These are phyloP conservation scores for Fusarium equiseti DNA, from an alignment of 2,329 filamentous ascomycete species.

Conservation along the genomic window DNA sequence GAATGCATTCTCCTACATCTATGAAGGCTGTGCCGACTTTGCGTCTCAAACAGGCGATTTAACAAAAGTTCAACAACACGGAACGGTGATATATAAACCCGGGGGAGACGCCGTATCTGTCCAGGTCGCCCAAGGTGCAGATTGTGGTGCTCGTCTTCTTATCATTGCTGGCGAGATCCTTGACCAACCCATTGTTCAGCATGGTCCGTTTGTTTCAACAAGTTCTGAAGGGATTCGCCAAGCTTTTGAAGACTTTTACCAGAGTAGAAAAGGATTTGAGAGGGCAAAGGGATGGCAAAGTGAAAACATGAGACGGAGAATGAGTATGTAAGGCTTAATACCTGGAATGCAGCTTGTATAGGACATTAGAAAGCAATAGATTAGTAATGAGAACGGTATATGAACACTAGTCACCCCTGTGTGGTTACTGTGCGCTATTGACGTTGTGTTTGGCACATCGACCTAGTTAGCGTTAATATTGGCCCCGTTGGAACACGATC, in stretches of 20 bases:
- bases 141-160: not conserved
- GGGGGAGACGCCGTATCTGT: constrained; percentile 1
- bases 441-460: no score
- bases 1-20: constrained; percentile 14
- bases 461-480: no score
- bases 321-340: not conserved
- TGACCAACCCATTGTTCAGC: constrained; percentile 11
- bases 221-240: constrained; percentile 2
- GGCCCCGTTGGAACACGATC: no score
- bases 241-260: constrained; percentile 12
- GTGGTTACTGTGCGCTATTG: no score
- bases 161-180: constrained; percentile 9
- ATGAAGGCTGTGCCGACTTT: constrained; percentile 5
- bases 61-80: not conserved
- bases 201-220: constrained; percentile 10
- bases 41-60: not conserved
- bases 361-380: no score
- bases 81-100: not conserved
- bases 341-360: no score
- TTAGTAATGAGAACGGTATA: no score
- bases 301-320: not conserved
- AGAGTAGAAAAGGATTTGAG: constrained; percentile 7
- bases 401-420: no score
- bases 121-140: not conserved
- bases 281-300: not conserved